These are phyloP conservation scores for Heterobasidion annosum DNA, from an alignment of 1,284 basidiomycete genomes.

Conservation along the genomic window DNA sequence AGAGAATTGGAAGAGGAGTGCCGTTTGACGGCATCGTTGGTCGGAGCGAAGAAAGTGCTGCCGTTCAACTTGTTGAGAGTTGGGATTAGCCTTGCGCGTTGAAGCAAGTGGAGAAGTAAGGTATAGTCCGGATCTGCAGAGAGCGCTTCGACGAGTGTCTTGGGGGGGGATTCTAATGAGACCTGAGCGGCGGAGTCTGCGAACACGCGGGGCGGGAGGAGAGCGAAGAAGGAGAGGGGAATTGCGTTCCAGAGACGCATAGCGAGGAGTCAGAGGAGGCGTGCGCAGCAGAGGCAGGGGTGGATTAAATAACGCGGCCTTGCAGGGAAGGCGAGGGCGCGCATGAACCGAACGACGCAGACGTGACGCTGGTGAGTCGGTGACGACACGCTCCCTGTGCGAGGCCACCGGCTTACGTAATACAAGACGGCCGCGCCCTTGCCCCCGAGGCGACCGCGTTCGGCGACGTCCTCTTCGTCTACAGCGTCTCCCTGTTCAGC, in stretches of 20 bases:
- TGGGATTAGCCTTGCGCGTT: slow-evolving; percentile 84
- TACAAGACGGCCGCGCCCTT: no score
- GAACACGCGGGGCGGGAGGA: slow-evolving; percentile 4
- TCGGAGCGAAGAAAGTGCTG: slow-evolving; percentile 90
- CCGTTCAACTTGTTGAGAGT: slow-evolving; percentile 81
- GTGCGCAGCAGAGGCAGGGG: neutral
- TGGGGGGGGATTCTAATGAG: slow-evolving; percentile 15
- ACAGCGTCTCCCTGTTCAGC: neutral
- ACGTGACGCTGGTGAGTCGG: no score
- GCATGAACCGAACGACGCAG: neutral
- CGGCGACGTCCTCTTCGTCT: no score
- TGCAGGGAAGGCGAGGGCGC: neutral
- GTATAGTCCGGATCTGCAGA: slow-evolving; percentile 71
- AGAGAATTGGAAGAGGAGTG: slow-evolving; percentile 33
- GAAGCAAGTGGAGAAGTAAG: slow-evolving; percentile 73
- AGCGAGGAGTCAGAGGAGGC: slow-evolving; percentile 3
- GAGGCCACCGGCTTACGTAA: no score
- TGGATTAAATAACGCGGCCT: neutral
- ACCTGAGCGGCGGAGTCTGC: slow-evolving; percentile 18
- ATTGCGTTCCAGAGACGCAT: slow-evolving; percentile 28
- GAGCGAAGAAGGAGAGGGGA: slow-evolving; percentile 21
- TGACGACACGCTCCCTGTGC: neutral
- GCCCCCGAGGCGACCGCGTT: no score
- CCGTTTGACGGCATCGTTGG: slow-evolving; percentile 77
- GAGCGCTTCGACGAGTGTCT: slow-evolving; percentile 76